These are phyloP conservation scores for Aciculosporium take DNA, from an alignment of 2,329 filamentous ascomycete species.

Conservation along the genomic window DNA sequence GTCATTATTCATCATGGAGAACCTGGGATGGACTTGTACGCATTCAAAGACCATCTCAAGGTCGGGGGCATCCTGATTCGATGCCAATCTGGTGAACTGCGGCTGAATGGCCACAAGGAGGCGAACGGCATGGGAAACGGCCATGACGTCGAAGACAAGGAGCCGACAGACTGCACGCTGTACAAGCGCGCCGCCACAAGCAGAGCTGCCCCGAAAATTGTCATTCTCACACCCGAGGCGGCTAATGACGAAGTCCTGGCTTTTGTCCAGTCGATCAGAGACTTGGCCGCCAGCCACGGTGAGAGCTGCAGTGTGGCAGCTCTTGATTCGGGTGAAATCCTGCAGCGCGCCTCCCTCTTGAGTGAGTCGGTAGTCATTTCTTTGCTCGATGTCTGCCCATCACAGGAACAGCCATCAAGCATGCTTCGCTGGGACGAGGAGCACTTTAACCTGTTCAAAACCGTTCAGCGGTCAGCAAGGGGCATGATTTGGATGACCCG, in stretches of 20 bases:
- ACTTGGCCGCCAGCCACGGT: not conserved
- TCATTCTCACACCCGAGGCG: constrained; percentile 2
- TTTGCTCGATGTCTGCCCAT: constrained; percentile 27
- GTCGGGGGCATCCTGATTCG: constrained; percentile 16
- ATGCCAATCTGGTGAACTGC: not conserved
- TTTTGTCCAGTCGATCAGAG: not conserved
- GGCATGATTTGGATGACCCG: constrained; percentile 34
- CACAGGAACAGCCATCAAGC: constrained; percentile 9
- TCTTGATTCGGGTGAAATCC: constrained; percentile 1
- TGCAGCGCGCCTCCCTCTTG: constrained; percentile 7
- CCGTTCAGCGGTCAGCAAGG: constrained; percentile 21
- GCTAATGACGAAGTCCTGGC: not conserved
- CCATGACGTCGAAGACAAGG: not conserved
- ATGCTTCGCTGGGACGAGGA: constrained; percentile 25
- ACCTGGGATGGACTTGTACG: constrained; percentile 6
- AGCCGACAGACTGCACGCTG: not conserved
- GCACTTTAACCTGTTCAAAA: constrained; percentile 27
- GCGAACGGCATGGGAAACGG: not conserved
- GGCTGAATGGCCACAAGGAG: not conserved
- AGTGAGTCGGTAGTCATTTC: constrained; percentile 26
- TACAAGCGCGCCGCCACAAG: not conserved
- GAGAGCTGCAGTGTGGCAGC: not conserved
- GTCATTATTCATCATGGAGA: constrained; percentile 16
- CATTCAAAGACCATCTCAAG: constrained; percentile 14
- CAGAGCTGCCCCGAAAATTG: not conserved